phyloP scores from a whole-genome alignment of 192 early-diverging fungal genomes.

The Phlyctochytrium planicorne region DNA sequence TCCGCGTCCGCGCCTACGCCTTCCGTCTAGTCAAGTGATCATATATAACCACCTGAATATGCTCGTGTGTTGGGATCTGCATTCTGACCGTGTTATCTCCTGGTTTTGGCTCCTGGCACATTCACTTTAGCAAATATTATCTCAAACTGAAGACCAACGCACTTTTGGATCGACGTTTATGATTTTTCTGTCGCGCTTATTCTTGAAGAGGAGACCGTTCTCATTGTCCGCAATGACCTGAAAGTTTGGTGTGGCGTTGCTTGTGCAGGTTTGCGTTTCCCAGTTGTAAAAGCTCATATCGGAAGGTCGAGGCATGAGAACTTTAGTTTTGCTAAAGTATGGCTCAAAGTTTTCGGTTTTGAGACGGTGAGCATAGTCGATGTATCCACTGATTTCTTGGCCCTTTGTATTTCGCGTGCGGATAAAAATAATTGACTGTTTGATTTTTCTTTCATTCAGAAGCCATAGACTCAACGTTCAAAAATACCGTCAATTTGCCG shows the following conservation, averaged over 20 bases:
- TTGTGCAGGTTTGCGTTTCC: constrained; percentile 66
- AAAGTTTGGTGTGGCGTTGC: constrained; percentile 63
- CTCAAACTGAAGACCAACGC: not conserved
- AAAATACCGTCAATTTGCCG: constrained; percentile 58
- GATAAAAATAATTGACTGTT: constrained; percentile 57
- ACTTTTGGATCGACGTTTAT: constrained; percentile 66
- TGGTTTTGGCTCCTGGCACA: constrained; percentile 48
- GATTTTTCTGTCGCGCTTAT: constrained; percentile 65
- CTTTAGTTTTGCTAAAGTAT: constrained; percentile 47
- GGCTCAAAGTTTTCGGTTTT: constrained; percentile 65
- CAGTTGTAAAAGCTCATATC: constrained; percentile 70
- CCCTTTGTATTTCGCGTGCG: constrained; percentile 52
- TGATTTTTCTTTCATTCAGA: not conserved
- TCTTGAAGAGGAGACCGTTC: constrained; percentile 63
- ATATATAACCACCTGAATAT: constrained; percentile 66
- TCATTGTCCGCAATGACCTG: constrained; percentile 70
- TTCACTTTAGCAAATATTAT: constrained; percentile 2
- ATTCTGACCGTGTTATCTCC: constrained; percentile 62
- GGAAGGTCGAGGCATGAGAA: constrained; percentile 48
- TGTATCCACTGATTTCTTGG: constrained; percentile 63
- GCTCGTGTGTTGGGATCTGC: constrained; percentile 49
- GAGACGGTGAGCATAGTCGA: constrained; percentile 63
- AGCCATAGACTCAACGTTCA: not conserved
- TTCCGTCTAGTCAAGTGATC: constrained; percentile 64
- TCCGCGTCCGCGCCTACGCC: constrained; percentile 22